Conservation (phyloP, 345 rosid species). For the Carallia brachiata region DNA sequence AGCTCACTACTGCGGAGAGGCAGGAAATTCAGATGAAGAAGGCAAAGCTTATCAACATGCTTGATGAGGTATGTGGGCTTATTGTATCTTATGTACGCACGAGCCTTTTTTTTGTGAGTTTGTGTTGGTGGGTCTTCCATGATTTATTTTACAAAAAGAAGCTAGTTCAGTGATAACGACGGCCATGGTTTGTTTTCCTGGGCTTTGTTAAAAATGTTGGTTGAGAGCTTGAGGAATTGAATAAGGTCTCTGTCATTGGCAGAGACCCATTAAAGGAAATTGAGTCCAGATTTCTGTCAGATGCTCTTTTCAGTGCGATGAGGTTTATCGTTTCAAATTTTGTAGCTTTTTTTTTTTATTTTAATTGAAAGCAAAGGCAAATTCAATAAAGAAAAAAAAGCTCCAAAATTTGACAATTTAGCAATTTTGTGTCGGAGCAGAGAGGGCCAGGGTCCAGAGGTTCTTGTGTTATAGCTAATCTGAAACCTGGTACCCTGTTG, state of each 20-base stretch:
- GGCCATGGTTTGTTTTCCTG: not conserved
- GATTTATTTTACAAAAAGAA: not conserved
- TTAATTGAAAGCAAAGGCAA: no score
- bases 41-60: conserved; percentile 85
- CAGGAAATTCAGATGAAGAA: conserved; percentile 99
- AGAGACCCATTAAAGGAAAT: conserved; percentile 11
- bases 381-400: not conserved
- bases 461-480: no score
- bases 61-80: conserved; percentile 65
- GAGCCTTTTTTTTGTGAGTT: not conserved
- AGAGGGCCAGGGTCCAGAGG: not conserved
- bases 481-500: not conserved
- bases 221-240: conserved; percentile 2
- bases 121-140: not conserved
- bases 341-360: no score
- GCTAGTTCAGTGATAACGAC: not conserved
- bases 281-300: not conserved
- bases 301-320: not conserved
- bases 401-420: not conserved
- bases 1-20: conserved; percentile 76
- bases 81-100: no score
- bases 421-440: not conserved
- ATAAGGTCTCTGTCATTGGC: conserved; percentile 20
- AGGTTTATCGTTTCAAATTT: no score
- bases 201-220: not conserved